Evolutionary conservation across 331 rosid genomes (phyloP).

Genomic region (Quercus tomentella): DNA sequence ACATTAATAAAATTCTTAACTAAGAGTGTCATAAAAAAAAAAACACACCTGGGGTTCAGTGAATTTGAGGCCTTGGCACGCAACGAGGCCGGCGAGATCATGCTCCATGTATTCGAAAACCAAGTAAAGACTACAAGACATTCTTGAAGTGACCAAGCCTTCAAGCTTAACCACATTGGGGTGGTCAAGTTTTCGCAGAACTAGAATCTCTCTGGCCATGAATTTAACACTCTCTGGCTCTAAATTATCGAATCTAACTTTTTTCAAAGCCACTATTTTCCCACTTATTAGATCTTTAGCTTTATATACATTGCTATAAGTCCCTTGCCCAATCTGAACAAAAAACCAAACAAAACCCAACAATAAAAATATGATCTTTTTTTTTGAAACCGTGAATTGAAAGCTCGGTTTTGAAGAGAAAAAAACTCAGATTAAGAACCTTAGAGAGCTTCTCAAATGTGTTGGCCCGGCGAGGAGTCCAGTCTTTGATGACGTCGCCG

Average conservation of each 20-base stretch:
- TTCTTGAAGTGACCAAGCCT: conserved; percentile 95
- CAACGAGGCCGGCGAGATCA: conserved; percentile 93
- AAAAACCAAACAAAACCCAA: conserved; percentile 4
- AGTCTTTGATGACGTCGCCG: conserved; percentile 86
- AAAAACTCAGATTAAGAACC: conserved; percentile 30
- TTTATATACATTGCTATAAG: conserved; percentile 97
- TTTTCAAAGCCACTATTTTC: conserved; percentile 89
- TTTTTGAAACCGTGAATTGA: neutral
- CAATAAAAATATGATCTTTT: neutral
- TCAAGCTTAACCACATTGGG: conserved; percentile 95
- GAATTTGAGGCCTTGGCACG: conserved; percentile 77
- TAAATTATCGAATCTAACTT: conserved; percentile 91
- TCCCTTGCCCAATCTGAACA: conserved; percentile 95
- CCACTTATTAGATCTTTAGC: conserved; percentile 81
- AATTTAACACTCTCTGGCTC: conserved; percentile 98
- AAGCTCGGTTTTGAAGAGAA: conserved; percentile 1
- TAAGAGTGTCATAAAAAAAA: conserved; percentile 22
- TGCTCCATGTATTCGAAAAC: conserved; percentile 98
- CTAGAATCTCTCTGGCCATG: conserved; percentile 98
- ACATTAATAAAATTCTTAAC: neutral
- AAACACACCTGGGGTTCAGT: conserved; percentile 84
- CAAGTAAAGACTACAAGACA: conserved; percentile 97
- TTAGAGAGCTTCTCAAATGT: conserved; percentile 92
- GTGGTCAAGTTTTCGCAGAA: conserved; percentile 85
- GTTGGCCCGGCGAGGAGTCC: conserved; percentile 97